Conservation (phyloP, 148 eudicot genomes). For the Nepenthes mirabilis region DNA sequence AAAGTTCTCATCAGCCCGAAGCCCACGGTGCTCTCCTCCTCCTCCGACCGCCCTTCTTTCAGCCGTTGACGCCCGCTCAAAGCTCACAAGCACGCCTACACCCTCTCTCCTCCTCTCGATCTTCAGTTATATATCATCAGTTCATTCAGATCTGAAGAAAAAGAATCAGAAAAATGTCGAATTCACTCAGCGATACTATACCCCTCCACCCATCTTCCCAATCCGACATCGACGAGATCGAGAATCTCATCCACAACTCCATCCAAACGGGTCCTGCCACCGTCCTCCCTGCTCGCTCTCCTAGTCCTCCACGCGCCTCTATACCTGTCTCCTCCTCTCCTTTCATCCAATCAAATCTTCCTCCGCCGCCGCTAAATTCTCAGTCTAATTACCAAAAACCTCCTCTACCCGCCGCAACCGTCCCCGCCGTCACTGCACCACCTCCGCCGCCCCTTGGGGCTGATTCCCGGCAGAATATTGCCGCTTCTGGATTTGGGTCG, state of each 20-base stretch:
- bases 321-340: constrained; percentile 33
- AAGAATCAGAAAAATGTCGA: constrained; percentile 6
- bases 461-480: constrained; percentile 4
- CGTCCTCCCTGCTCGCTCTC: constrained; percentile 52
- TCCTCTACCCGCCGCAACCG: too few relatives aligned
- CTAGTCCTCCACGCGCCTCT: constrained; percentile 37
- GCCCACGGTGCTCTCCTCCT: too few relatives aligned
- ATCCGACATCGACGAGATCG: constrained; percentile 94
- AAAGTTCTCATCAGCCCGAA: too few relatives aligned
- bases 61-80: too few relatives aligned
- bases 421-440: not conserved
- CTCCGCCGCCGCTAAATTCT: constrained; percentile 7
- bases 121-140: too few relatives aligned
- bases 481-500: constrained; percentile 37
- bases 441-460: constrained; percentile 2
- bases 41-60: too few relatives aligned
- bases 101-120: too few relatives aligned
- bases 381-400: not conserved
- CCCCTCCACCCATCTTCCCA: constrained; percentile 60
- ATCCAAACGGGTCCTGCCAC: constrained; percentile 22
- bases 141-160: not conserved
- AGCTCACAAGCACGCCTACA: too few relatives aligned
- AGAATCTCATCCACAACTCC: constrained; percentile 52
- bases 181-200: constrained; percentile 17
- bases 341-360: constrained; percentile 24